A percentile compares a stretch with the other conserved stretches of the same genome.
Evolutionary conservation across 2,329 filamentous ascomycete genomes (phyloP).

Genomic region (Blastomyces silverae): DNA sequence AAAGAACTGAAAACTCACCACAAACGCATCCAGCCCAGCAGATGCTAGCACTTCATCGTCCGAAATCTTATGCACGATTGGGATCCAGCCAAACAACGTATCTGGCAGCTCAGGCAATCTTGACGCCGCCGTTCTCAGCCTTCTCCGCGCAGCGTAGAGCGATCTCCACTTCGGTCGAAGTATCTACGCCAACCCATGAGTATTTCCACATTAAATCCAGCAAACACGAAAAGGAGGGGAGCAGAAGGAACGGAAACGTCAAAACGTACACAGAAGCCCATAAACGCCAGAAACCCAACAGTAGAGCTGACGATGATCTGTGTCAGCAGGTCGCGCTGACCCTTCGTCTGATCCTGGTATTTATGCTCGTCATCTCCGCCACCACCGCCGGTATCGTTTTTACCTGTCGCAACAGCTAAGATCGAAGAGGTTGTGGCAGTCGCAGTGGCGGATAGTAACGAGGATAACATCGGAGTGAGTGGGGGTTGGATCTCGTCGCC

Average conservation of each 20-base stretch:
- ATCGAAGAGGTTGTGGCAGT: conserved; percentile 22
- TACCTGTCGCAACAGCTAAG: conserved; percentile 22
- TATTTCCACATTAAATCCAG: no score
- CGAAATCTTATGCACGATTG: conserved; percentile 71
- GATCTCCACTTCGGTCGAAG: conserved; percentile 86
- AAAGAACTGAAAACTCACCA: conserved; percentile 49
- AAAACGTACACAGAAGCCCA: conserved; percentile 42
- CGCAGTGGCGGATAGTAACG: conserved; percentile 26
- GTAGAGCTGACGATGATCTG: conserved; percentile 41
- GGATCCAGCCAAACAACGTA: conserved; percentile 88
- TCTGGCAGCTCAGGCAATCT: conserved; percentile 72
- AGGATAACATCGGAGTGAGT: conserved; percentile 17
- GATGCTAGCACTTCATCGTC: conserved; percentile 86
- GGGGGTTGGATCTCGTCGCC: not conserved
- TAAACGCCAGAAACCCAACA: conserved; percentile 40
- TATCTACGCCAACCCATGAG: conserved; percentile 47
- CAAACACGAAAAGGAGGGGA: not conserved
- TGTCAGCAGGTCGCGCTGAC: conserved; percentile 39
- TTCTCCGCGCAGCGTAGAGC: conserved; percentile 83
- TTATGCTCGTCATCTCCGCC: conserved; percentile 22
- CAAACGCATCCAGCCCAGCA: conserved; percentile 89
- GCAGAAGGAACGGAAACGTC: not conserved
- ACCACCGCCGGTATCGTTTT: conserved; percentile 19
- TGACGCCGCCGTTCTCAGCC: conserved; percentile 58
- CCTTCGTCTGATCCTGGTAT: conserved; percentile 31